phyloP scores from a whole-genome alignment of 257 asterid species.

The Plantago major region DNA sequence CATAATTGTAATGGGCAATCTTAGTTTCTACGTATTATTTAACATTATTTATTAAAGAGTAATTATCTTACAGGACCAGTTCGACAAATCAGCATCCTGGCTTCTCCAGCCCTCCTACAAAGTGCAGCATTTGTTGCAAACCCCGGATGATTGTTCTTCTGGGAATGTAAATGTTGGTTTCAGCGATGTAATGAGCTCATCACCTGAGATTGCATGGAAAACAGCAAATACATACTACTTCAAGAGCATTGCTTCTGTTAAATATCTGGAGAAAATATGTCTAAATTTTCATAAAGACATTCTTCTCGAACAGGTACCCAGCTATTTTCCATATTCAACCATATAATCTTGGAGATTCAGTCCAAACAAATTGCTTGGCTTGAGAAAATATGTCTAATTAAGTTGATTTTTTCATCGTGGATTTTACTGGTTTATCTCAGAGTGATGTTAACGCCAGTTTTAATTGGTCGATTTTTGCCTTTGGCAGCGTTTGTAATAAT shows the following conservation, averaged over 20 bases:
- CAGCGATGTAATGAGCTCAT: conserved; percentile 26
- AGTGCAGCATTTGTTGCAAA: conserved; percentile 60
- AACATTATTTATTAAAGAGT: conserved; percentile 4
- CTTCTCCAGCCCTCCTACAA: conserved; percentile 83
- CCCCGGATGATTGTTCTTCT: conserved; percentile 28
- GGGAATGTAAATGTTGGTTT: conserved; percentile 23
- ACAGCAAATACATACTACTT: conserved; percentile 68
- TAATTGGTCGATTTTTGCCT: no score
- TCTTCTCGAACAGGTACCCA: conserved; percentile 63
- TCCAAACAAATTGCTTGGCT: no score
- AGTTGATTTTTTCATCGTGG: no score
- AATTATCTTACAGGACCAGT: conserved; percentile 34
- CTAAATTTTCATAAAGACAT: conserved; percentile 74
- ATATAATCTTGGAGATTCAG: not conserved
- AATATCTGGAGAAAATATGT: conserved; percentile 57
- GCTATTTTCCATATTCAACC: not conserved
- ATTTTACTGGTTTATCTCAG: no score
- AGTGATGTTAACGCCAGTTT: no score
- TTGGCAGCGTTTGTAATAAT: no score
- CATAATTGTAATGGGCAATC: not conserved
- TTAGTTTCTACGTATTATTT: not conserved
- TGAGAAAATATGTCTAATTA: no score
- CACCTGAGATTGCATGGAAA: conserved; percentile 50
- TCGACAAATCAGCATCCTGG: conserved; percentile 44
- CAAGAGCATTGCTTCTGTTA: conserved; percentile 69